Conservation (phyloP, 2,329 filamentous ascomycete genomes). For the Venturiaceae sp. region DNA sequence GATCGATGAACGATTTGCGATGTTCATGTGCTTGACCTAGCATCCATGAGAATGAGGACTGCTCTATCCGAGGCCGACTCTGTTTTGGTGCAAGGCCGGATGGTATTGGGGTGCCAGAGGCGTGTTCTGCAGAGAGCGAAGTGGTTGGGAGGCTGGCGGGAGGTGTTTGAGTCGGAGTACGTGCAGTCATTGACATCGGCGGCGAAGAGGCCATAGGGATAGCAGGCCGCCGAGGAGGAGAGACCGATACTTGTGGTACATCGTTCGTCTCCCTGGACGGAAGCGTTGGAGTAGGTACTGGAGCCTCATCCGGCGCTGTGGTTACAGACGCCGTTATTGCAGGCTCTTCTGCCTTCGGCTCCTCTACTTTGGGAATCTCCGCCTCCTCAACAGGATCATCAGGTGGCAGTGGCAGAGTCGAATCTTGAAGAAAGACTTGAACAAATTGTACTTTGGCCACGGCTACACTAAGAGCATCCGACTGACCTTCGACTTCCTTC, state of each 20-base stretch:
- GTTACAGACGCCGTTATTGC: too few relatives aligned
- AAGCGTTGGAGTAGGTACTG: background rate
- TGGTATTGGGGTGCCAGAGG: background rate
- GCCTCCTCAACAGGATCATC: background rate
- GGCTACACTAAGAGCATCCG: slow-evolving; percentile 32
- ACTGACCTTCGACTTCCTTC: slow-evolving; percentile 20
- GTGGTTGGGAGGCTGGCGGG: background rate
- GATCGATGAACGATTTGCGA: slow-evolving; percentile 13
- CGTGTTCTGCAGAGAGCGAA: background rate
- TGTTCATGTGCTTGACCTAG: slow-evolving; percentile 32
- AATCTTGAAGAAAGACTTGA: slow-evolving; percentile 39
- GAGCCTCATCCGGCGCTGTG: background rate
- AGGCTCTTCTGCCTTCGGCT: background rate
- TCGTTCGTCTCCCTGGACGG: background rate
- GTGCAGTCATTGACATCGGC: background rate
- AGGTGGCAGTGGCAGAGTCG: slow-evolving; percentile 30
- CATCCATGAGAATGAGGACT: slow-evolving; percentile 76
- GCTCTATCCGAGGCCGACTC: slow-evolving; percentile 54
- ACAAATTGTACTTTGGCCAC: slow-evolving; percentile 42
- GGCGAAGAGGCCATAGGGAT: background rate
- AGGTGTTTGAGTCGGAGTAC: background rate
- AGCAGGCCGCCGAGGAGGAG: background rate
- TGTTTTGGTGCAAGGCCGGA: background rate
- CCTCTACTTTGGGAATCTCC: background rate
- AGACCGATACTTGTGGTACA: background rate